Evolutionary conservation across 2,329 filamentous ascomycete species (phyloP).

Genomic region (Phaeoacremonium minimum): DNA sequence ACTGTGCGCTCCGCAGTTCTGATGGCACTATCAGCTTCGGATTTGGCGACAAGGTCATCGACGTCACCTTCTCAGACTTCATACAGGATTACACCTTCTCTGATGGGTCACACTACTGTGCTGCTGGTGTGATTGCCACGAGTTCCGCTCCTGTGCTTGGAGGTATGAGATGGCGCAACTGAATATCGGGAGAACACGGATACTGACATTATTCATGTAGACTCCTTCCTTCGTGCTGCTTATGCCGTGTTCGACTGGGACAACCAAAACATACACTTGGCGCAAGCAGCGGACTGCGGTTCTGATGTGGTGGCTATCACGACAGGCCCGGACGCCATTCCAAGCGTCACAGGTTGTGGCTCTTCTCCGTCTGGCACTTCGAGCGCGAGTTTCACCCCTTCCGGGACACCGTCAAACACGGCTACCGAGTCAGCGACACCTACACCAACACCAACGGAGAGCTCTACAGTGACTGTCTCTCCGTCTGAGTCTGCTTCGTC

Average conservation of each 20-base stretch:
- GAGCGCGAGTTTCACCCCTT: too few relatives aligned
- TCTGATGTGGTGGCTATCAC: slow-evolving; percentile 5
- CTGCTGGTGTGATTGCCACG: background rate
- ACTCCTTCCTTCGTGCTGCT: slow-evolving; percentile 32
- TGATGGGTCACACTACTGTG: background rate
- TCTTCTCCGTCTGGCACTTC: background rate
- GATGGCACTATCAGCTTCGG: slow-evolving; percentile 12
- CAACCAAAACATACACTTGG: slow-evolving; percentile 20
- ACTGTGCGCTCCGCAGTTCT: background rate
- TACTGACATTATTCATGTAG: background rate
- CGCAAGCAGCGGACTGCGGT: slow-evolving; percentile 8
- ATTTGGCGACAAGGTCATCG: slow-evolving; percentile 35
- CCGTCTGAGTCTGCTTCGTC: background rate
- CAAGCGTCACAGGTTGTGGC: slow-evolving; percentile 3
- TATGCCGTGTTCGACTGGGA: slow-evolving; percentile 44
- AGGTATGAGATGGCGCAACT: background rate
- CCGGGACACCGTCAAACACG: background rate
- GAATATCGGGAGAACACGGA: background rate
- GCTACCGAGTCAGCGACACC: background rate
- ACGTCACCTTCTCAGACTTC: slow-evolving; percentile 42
- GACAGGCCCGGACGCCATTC: slow-evolving; percentile 3
- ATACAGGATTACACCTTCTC: slow-evolving; percentile 21
- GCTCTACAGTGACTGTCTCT: background rate
- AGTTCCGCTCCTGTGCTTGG: background rate
- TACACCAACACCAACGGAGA: background rate